Evolutionary conservation across 805 yeast genomes (phyloP), one percentile per base, ranked within the genome.

Genomic region (Zygosaccharomyces siamensis): DNA sequence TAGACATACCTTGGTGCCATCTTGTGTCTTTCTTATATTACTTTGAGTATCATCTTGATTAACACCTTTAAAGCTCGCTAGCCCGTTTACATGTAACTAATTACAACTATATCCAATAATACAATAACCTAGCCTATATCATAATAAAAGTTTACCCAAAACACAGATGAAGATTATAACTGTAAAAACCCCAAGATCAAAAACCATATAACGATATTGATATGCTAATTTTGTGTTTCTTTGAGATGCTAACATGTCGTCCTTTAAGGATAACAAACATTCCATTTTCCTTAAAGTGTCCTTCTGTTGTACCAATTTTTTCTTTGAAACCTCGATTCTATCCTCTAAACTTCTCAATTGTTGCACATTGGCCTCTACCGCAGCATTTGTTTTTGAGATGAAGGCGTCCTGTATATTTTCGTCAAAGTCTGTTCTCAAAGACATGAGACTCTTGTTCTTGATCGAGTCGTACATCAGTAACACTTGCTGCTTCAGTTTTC

Each of bases 331-430:
- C n/a, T 49, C 49, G 46, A 62, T 54, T 30, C 68, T 67, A 12
- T 54, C 39, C 36, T 67, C 67, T 30, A 74, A 49, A 1, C 49
- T 54, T 12, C 54, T 54, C 24, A 73, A 45, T 33, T 63, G 59
- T 2, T 50, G 49, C 1, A 58, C 57, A 44, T 56, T 60, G 7
- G 46, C 39, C 4, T 42, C 36, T 2, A 64, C 53, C 2, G 51
- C 43, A 4, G 39, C 21, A 4, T 42, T 48, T 7, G 65, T 31
- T 10, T 49, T 47, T 4, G 48, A 42, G 11, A 59, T 52, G 27
- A 68, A 64, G 8, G 74, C 56, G 7, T 59, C 52, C 6, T 54
- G 45, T 40, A 68, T 52, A 24, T 59, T 58, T 1, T 49, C 50
- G 7, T 60, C 50, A 39, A 73, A 60, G 30, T 66, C 66, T 6